These are phyloP conservation scores for Trichoderma pleuroti DNA, from an alignment of 2,329 filamentous ascomycete species.

Conservation along the genomic window DNA sequence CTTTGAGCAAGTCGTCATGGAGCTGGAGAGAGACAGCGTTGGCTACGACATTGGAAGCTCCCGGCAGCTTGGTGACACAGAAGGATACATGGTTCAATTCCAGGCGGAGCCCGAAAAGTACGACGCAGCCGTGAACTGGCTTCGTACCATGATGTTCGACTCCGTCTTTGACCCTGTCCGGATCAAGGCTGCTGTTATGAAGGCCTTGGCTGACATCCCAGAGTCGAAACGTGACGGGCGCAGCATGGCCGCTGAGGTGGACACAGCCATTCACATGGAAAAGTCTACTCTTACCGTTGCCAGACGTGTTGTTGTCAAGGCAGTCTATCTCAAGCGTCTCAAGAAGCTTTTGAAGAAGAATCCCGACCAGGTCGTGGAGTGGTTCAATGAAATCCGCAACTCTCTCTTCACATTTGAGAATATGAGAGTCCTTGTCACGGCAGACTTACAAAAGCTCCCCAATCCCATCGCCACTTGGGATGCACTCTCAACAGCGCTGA, in stretches of 20 bases:
- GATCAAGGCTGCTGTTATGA: constrained; percentile 64
- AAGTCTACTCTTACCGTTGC: constrained; percentile 72
- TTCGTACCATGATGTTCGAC: constrained; percentile 82
- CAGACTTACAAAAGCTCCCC: constrained; percentile 69
- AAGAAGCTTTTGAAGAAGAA: constrained; percentile 76
- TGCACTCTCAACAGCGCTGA: constrained; percentile 38
- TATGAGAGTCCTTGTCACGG: constrained; percentile 79
- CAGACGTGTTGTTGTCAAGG: constrained; percentile 78
- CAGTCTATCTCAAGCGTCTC: constrained; percentile 80
- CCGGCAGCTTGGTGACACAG: constrained; percentile 67
- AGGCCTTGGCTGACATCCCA: constrained; percentile 86
- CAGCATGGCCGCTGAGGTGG: constrained; percentile 60
- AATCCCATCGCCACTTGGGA: constrained; percentile 80
- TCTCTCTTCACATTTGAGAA: constrained; percentile 81
- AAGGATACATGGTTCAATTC: constrained; percentile 78
- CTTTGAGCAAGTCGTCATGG: constrained; percentile 89
- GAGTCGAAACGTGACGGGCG: constrained; percentile 85
- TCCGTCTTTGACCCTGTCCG: constrained; percentile 75
- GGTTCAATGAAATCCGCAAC: constrained; percentile 72
- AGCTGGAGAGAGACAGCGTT: constrained; percentile 87
- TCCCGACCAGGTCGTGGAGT: constrained; percentile 69
- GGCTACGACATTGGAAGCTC: constrained; percentile 72
- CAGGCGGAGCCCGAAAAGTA: constrained; percentile 89
- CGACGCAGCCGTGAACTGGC: constrained; percentile 73
- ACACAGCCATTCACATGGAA: constrained; percentile 78